These are phyloP conservation scores for Pseudoscleropodium purum DNA, from an alignment of 225 moss, liverwort and hornwort genomes.

Conservation along the genomic window DNA sequence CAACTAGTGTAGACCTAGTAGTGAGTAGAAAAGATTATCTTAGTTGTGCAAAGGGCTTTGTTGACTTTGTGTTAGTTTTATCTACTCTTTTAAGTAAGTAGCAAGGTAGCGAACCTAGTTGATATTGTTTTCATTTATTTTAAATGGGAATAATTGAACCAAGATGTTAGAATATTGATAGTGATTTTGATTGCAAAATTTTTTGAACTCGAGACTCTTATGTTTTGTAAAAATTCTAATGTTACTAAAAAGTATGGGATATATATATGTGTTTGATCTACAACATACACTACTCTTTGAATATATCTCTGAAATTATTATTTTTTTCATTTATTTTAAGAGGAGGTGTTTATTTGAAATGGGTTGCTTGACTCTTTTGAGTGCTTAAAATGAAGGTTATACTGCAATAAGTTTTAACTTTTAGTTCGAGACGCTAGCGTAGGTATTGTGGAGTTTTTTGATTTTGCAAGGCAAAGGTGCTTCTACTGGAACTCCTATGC, in stretches of 20 bases:
- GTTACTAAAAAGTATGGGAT: background rate
- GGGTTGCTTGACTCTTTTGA: background rate
- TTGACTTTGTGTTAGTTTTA: rapidly evolving
- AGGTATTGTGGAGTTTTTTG: background rate
- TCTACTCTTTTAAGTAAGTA: background rate
- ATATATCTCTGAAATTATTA: background rate
- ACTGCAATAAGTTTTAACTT: background rate
- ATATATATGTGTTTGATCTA: rapidly evolving
- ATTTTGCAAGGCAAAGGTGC: background rate
- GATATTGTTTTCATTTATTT: background rate
- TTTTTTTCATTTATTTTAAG: background rate
- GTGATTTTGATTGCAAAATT: background rate
- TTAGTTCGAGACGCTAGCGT: too few species aligned
- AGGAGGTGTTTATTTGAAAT: background rate
- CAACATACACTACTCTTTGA: background rate
- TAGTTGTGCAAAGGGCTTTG: background rate
- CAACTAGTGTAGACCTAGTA: background rate
- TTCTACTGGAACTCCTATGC: too few species aligned
- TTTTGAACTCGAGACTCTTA: rapidly evolving
- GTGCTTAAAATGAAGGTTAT: background rate
- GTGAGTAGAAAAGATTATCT: background rate
- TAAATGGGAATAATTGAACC: background rate
- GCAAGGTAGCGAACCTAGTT: rapidly evolving
- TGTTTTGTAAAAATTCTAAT: background rate
- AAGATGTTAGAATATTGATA: background rate